Evolutionary conservation across 805 yeast species (phyloP).

Genomic region (Candida broadrunensis): DNA sequence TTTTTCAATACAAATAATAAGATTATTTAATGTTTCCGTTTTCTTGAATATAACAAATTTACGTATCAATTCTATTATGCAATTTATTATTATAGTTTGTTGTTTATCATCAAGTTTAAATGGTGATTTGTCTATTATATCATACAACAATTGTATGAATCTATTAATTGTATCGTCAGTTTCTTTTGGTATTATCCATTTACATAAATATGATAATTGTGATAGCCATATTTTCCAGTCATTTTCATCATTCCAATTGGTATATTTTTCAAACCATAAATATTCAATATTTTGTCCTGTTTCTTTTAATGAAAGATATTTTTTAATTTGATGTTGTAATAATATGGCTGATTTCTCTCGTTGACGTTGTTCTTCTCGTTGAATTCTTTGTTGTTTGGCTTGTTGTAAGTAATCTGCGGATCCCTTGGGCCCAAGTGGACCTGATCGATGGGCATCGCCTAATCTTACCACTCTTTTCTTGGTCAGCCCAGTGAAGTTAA

Average conservation of each 20-base stretch:
- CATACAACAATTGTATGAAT: conserved; percentile 3
- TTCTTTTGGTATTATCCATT: conserved; percentile 9
- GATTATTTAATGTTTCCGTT: too few species aligned
- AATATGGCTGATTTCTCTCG: conserved; percentile 46
- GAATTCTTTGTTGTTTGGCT: conserved; percentile 63
- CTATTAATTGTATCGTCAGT: neutral
- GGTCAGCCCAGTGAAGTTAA: conserved; percentile 67
- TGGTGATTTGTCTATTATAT: conserved; percentile 6
- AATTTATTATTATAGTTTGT: neutral
- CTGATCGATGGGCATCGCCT: conserved; percentile 51
- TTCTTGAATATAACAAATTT: neutral
- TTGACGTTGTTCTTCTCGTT: conserved; percentile 55
- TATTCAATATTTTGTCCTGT: conserved; percentile 14
- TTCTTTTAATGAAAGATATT: conserved; percentile 28
- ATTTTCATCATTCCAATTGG: neutral
- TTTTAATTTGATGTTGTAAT: conserved; percentile 50
- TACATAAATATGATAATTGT: conserved; percentile 16
- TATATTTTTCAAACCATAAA: conserved; percentile 13
- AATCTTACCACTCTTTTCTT: conserved; percentile 62
- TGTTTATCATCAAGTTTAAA: neutral
- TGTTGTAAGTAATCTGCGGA: conserved; percentile 47
- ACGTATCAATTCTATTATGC: neutral
- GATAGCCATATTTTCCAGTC: conserved; percentile 19
- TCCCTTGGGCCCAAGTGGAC: conserved; percentile 30
- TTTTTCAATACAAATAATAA: neutral